phyloP scores from a whole-genome alignment of 164 flowering plant species.

The Chloranthus sessilifolius region DNA sequence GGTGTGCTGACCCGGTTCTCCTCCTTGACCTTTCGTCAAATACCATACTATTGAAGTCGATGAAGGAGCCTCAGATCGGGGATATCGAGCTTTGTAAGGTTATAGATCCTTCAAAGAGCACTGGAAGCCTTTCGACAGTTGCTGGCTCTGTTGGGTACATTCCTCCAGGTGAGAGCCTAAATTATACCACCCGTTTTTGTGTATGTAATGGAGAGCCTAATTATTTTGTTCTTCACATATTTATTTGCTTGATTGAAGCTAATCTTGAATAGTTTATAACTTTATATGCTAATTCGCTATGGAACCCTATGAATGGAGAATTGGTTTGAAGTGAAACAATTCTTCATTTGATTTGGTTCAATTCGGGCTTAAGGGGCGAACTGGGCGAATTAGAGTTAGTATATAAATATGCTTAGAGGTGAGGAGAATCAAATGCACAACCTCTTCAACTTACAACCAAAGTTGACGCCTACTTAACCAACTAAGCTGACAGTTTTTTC shows the following conservation, averaged over 20 bases:
- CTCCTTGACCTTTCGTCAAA: slow-evolving; percentile 65
- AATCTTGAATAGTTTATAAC: not conserved
- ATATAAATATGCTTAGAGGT: no score
- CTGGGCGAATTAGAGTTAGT: no score
- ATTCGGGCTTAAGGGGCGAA: no score
- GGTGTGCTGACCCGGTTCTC: slow-evolving; percentile 45
- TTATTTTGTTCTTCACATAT: not conserved
- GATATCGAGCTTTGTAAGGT: slow-evolving; percentile 73
- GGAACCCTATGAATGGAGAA: not conserved
- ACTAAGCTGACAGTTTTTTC: no score
- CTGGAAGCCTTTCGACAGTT: slow-evolving; percentile 56
- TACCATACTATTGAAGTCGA: slow-evolving; percentile 52
- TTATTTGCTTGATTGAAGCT: not conserved
- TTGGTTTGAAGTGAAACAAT: not conserved
- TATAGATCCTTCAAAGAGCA: slow-evolving; percentile 73
- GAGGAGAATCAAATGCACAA: no score
- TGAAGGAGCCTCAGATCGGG: slow-evolving; percentile 62
- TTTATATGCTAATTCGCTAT: not conserved
- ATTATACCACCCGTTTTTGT: not conserved
- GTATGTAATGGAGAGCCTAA: not conserved
- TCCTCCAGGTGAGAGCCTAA: slow-evolving; percentile 56
- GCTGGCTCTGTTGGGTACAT: slow-evolving; percentile 80
- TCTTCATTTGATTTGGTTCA: no score
- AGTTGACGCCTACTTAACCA: no score
- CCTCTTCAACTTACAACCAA: no score